Evolutionary conservation across 192 early-diverging fungal species (phyloP).

Genomic region (Coemansia umbellata): DNA sequence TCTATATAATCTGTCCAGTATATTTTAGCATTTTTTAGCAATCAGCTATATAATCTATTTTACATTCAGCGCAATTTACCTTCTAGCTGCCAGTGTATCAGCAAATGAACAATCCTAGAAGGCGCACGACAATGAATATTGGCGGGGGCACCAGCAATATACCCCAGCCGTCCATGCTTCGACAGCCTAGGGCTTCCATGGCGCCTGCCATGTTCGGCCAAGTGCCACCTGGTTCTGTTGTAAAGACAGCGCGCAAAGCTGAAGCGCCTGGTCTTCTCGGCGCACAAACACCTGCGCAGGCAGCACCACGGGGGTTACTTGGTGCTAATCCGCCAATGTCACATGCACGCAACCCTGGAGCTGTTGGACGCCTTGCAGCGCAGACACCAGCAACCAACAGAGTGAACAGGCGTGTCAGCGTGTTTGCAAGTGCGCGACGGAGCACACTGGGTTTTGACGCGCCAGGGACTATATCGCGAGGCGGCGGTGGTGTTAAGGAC

Average conservation of each 20-base stretch:
- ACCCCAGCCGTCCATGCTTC: slow-evolving; percentile 47
- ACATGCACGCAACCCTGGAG: slow-evolving; percentile 23
- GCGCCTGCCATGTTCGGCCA: slow-evolving; percentile 48
- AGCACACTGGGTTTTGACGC: slow-evolving; percentile 22
- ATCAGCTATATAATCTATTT: no score
- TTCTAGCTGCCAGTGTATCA: no score
- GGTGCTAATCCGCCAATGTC: slow-evolving; percentile 41
- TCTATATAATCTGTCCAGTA: no score
- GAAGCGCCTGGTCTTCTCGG: slow-evolving; percentile 26
- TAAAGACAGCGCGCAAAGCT: slow-evolving; percentile 26
- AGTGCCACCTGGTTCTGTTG: slow-evolving; percentile 13
- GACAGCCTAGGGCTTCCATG: slow-evolving; percentile 46
- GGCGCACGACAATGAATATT: slow-evolving; percentile 50
- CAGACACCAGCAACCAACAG: slow-evolving; percentile 48
- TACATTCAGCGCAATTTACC: no score
- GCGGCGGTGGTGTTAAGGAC: slow-evolving; percentile 58
- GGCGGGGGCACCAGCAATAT: slow-evolving; percentile 47
- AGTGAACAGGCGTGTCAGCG: slow-evolving; percentile 44
- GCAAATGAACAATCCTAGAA: slow-evolving; percentile 35
- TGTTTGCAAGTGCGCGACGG: slow-evolving; percentile 48
- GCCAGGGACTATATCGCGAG: slow-evolving; percentile 36
- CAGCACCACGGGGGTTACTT: slow-evolving; percentile 18
- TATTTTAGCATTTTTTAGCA: no score
- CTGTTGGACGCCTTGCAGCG: slow-evolving; percentile 13
- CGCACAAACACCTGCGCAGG: slow-evolving; percentile 35